Base-by-base conservation (phyloP, 345 rosid species). In the Toxicodendron radicans region DNA sequence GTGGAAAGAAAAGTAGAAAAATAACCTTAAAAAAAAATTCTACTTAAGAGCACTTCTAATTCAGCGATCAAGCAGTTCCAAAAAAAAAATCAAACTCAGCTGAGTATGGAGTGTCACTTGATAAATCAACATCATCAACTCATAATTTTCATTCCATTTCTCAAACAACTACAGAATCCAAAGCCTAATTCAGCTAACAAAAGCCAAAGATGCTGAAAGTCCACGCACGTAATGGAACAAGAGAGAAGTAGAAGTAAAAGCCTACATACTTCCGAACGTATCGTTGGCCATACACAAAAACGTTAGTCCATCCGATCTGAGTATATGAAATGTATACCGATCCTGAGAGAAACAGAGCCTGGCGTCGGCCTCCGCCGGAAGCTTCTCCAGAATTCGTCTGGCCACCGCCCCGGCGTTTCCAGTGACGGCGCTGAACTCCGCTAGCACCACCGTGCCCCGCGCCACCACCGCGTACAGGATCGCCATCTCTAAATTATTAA, bases 271-370 rank as follows among this genome's bases (percentile, higher is more conserved):
- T 76, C 99, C 99, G 20, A 95, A 93, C 73, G 95, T 86, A 45
- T 93, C 97, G 75, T 93, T 90, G 32, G 99, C 98, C 99, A 95
- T 93, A 77, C 98, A 95, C 79, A 95, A 92, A 79, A 91, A 95
- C 75, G 83, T 83, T 77, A 95, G 89, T 68, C 97, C 97, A 74
- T 89, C 93, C 53, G 97, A 91, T 90, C 96, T 90, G 74, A 93
- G 95, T 32, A 95, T 88, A 76, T 95, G 99, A 82, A 95, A 95
- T 80, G 93, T 93, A 71, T 85, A 95, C 10, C 91, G 91, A 65
- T 95, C 98, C 83, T 95, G 99, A 0, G 99, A 93, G 87, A 93
- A 93, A 78, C 97, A 95, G 18, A 91, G 86, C 80, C 96, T 83
- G 38, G 92, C 81, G 58, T 93, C 92, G 64, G 87, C 84, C 76